Base-by-base conservation (phyloP, 1,284 basidiomycete genomes). In the Ustilago hordei region DNA sequence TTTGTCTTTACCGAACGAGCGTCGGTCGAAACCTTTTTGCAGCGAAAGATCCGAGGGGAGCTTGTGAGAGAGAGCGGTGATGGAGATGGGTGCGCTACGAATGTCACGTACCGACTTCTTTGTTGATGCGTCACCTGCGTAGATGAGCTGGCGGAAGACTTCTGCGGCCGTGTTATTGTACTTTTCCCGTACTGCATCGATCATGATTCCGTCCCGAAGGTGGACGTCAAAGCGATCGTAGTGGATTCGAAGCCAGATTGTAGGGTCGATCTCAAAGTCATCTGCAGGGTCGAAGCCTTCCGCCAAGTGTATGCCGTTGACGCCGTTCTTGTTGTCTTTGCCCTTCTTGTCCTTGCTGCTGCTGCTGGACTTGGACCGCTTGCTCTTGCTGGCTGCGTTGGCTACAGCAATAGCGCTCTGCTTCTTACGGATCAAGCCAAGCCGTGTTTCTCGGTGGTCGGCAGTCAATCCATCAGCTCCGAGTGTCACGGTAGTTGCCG, bases 191-290 rank as follows among this genome's bases (percentile, higher is more conserved):
- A 81, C 78, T 9, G 83, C 80, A 7, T 76, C 75, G 23, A 74
- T 66, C 65, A 82, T 73, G 39, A 76, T 53, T 86, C 92, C 89
- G 86, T 97, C 95, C 39, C 96, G 92, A 56, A 98, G 91, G 80
- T 94, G 91, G 38, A 95, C 89, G 79, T 93, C 92, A 87, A 95
- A 96, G 78, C 91, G 92, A 78, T 95, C 92, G 82, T 91, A 93
- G 87, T 97, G 95, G 61, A 98, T 90, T 53, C 92, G 91, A 84
- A 95, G 92, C 87, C 92, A 92, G 28, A 92, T 89, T 3, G 88
- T 88, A 23, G 76, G 67, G 55, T 81, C 81, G 47, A 82, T 79
- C 4, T 78, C 79, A 28, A 67, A 69, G 48, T 68, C 73, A 39
- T 78, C 72, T 36, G 60, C 67, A 7, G 76, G 71, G 32, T 78